Base-by-base conservation (phyloP, 2,329 filamentous ascomycete genomes). In the Verticillium zaregamsianum region DNA sequence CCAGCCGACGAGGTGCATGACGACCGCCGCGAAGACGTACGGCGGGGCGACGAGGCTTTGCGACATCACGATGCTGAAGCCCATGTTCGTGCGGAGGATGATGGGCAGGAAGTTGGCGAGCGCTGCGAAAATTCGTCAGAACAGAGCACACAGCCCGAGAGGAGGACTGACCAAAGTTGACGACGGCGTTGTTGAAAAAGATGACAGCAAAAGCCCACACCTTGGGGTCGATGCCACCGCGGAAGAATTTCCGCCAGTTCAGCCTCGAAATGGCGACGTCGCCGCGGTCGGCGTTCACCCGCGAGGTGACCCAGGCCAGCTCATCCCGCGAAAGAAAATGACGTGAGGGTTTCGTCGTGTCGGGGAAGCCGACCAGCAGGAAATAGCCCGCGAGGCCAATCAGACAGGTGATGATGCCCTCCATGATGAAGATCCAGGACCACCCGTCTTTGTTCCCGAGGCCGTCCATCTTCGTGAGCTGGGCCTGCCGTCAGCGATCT, bases 51-150 rank as follows among this genome's bases (percentile, higher is more conserved):
- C 82, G 5, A 93, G 84, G 70, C 89, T 91, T 73, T 92, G 90
- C 0, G 89, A 79, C 57, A 78, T 78, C 7, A 81, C 87, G 5
- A 88, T 79, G 56, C 74, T 79, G 77, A 91, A 93, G 15, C 85
- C 83, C 79, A 93, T 84, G 72, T 78, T 82, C 39, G 68, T 68
- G 57, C 78, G 74, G 14, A 96, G 84, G 67, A 95, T 91, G 68
- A 93, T 85, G 7, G 91, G 91, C 4, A 93, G 76, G 71, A 93
- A 94, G 73, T 90, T 94, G 2, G 90, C 89, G 8, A 95, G 83
- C 0, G 90, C 86, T 71, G 95, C 94, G 1, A 83, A 83, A 25
- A 12, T 11, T 8, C 2, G 20, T 52, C 20, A 52, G 45, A n/a
- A 20, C 45, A 20, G 45, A 23, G 12, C n/a, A 23, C 5, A 2